Evolutionary conservation across 148 eudicot species (phyloP).

Genomic region (Diospyros kaki): DNA sequence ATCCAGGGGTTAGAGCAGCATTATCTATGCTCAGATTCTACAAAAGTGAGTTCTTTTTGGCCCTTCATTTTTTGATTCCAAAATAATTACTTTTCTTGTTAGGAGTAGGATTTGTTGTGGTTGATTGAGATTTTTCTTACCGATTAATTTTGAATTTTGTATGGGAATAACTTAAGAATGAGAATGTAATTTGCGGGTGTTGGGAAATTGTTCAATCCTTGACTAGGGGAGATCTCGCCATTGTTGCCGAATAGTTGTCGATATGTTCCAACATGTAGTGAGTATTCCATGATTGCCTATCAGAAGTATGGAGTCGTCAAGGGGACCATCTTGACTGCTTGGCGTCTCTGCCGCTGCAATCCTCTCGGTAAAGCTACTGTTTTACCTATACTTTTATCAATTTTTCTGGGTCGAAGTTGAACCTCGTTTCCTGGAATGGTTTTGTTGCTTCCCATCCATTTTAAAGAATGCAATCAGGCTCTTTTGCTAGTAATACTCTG

Average conservation of each 20-base stretch:
- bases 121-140: not conserved
- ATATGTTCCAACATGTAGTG: slow-evolving; percentile 92
- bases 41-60: slow-evolving; percentile 49
- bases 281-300: slow-evolving; percentile 95
- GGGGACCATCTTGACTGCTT: slow-evolving; percentile 71
- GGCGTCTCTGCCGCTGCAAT: slow-evolving; percentile 93
- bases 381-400: not conserved
- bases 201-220: not conserved
- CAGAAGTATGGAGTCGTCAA: slow-evolving; percentile 83
- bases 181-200: not conserved
- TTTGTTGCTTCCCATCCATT: not conserved
- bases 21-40: slow-evolving; percentile 75
- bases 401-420: not conserved
- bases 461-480: not conserved
- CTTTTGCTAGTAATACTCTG: not conserved
- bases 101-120: not conserved
- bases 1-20: slow-evolving; percentile 69
- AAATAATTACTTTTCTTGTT: not conserved
- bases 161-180: not conserved
- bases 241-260: slow-evolving; percentile 85
- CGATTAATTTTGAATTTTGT: not conserved
- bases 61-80: not conserved
- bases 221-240: slow-evolving; percentile 89
- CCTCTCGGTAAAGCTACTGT: slow-evolving; percentile 56
- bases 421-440: not conserved